Evolutionary conservation across 2,329 filamentous ascomycete species (phyloP), one percentile per base, ranked within the genome.

Genomic region (Mariannaea sp.): DNA sequence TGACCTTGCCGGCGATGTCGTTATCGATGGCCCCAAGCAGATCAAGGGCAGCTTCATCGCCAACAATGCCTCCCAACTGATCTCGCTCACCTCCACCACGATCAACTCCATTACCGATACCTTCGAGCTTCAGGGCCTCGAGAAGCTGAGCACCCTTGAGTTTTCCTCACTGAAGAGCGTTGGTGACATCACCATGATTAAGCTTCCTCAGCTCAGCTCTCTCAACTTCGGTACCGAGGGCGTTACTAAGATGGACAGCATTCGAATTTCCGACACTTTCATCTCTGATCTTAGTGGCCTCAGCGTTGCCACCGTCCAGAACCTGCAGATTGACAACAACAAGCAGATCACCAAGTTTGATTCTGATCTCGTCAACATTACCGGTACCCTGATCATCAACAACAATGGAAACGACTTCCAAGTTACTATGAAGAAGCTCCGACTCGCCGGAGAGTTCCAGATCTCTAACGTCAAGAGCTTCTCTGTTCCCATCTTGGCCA

Each of bases 321-420:
- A 77, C 62, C 83, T 99, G 71, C 80, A 89, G 72, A 88, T 99
- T 75, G 88, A 90, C 82, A 96, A 96, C 86, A 97, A 97, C 85
- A 78, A 77, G 57, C 87, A 88, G 70, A 81, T 99, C 65, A 84
- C 82, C 70, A 80, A 79, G 57, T 89, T 95, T 77, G 83, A 84
- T 70, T 89, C 92, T 73, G 83, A 88, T 70, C 81, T 97, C 54
- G 81, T 81, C 72, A 93, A 89, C 76, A 83, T 96, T 66, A 88
- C 82, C 61, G 79, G 82, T 51, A 73, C 80, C 40, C 77, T 97
- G 47, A 85, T 82, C 67, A 85, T 99, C 70, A 84, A 86, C 65
- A 86, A 87, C 79, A 99, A 99, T 80, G 87, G 88, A 69, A 77
- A 82, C 61, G 79, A 85, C 61, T 82, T 96, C 64, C 75, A 81